Evolutionary conservation across 2,329 filamentous ascomycete genomes (phyloP), one percentile per base, ranked within the genome.

Genomic region (Dactylonectria macrodidyma): DNA sequence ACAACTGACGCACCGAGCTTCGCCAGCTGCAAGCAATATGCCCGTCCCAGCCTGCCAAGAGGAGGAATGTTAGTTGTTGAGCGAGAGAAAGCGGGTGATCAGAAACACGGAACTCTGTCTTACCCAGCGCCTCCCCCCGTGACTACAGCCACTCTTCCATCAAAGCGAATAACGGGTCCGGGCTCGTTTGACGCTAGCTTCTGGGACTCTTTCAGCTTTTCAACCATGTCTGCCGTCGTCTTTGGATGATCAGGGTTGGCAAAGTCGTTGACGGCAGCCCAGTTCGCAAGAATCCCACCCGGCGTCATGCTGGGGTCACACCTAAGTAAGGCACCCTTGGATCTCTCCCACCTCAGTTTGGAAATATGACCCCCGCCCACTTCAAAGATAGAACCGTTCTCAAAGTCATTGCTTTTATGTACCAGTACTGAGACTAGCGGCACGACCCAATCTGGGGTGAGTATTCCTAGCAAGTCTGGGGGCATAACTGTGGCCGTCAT

Each of bases 401-500:
- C 95, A 57, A 84, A 82, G 9, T 88, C 92, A 86, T 96, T 97
- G 76, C 89, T 93, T 78, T 92, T 90, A 88, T 98, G 95, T 48
- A 93, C 93, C 54, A 99, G 87, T 63, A 92, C 91, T 57, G 95
- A 95, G 33, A 98, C 96, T 46, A 98, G 86, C 36, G 96, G 96
- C 52, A 98, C 94, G 67, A 98, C 91, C 94, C 97, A 88, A 78
- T 98, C 95, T 12, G 94, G 94, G 33, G 95, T 30, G 26, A 30
- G 26, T 30, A 30, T 30, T 7, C 7, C 26, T 67, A 98, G 91
- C 94, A 97, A 88, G 78, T 98, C 95, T 14, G 94, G 94, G 33
- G 95, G 95, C 94, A 98, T 95, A 73, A 98, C 88, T 16, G 95
- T 97, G 80, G 95, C 90, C 51, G 95, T 98, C 95, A 98, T 97